phyloP scores from a whole-genome alignment of 495 filamentous ascomycete genomes.

The Corynascus novoguineensis region DNA sequence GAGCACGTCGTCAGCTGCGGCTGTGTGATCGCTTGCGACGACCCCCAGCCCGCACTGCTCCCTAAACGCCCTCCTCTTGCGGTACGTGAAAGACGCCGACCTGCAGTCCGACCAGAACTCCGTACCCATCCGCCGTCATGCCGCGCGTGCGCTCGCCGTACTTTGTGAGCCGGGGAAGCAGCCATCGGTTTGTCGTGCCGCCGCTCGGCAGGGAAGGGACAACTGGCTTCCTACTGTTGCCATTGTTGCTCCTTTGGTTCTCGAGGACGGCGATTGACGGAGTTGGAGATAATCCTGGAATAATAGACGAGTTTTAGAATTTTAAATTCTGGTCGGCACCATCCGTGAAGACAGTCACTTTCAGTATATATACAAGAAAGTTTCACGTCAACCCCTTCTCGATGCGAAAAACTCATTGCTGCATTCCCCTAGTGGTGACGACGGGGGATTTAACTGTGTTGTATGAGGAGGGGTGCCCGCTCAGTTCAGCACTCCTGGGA shows the following conservation, averaged over 20 bases:
- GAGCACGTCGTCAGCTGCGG: not conserved
- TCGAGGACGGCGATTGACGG: not conserved
- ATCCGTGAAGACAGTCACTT: too few relatives aligned
- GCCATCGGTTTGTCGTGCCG: not conserved
- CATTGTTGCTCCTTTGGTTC: not conserved
- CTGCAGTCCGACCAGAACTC: not conserved
- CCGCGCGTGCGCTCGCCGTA: not conserved
- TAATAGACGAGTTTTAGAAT: too few relatives aligned
- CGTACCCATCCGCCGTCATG: not conserved
- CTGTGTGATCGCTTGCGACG: not conserved
- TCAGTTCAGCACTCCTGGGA: not conserved
- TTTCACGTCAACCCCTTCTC: not conserved
- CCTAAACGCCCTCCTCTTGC: not conserved
- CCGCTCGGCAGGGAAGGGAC: not conserved
- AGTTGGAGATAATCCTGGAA: too few relatives aligned
- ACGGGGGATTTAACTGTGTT: not conserved
- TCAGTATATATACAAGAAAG: not conserved
- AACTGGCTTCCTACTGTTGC: not conserved
- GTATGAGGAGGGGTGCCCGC: not conserved
- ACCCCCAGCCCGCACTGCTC: not conserved
- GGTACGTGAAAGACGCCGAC: conserved; percentile 1
- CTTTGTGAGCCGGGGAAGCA: not conserved
- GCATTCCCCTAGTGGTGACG: too few relatives aligned
- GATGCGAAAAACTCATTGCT: not conserved
- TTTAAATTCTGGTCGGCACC: too few relatives aligned